Evolutionary conservation across 164 flowering plant genomes (phyloP), one percentile per base, ranked within the genome.

Genomic region (Stephania cephalantha): DNA sequence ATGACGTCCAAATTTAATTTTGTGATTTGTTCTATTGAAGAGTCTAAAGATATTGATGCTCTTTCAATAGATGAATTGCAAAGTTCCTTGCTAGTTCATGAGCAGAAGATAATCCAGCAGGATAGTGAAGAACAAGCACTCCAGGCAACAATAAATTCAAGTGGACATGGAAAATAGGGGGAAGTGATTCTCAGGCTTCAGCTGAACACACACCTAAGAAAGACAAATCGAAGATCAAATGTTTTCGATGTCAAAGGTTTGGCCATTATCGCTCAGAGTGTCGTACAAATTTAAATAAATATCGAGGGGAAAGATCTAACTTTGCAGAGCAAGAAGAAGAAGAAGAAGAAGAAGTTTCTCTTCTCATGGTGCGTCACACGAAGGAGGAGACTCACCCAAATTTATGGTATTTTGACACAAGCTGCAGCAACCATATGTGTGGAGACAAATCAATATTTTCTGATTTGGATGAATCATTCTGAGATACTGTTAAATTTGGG

Each of bases 1-100:
- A 10, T 63, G 69, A 44, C 68, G n/a, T 9, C n/a, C 9, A 73
- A 64, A 65, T 73, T 29, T 31, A 44, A 73, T 63, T 63, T 42
- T 13, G 46, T 71, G n/a, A 58, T 71, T 4, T 44, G 52, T 45
- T 71, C 58, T 8, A 71, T 72, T 13, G 66, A 72, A 35, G 67
- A 72, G n/a, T 30, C 45, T 0, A 58, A 72, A 68, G 22, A 72
- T 6, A 12, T 35, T n/a, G 72, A 70, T 13, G 11, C 6, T 18
- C 52, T 67, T 9, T 13, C 69, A 67, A 67, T 67, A 20, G 69
- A 22, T 67, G 69, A 67, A 67, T 31, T 67, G 22, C 30, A 22
- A 29, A 20, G 35, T 20, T 67, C 30, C 5, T n/a, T 67, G 13
- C 5, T 67, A 9, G 69, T 67, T 13, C 69, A 67, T 67, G 69